Conservation (phyloP, 495 filamentous ascomycete species). For the Hypoxylon crocopeplum region DNA sequence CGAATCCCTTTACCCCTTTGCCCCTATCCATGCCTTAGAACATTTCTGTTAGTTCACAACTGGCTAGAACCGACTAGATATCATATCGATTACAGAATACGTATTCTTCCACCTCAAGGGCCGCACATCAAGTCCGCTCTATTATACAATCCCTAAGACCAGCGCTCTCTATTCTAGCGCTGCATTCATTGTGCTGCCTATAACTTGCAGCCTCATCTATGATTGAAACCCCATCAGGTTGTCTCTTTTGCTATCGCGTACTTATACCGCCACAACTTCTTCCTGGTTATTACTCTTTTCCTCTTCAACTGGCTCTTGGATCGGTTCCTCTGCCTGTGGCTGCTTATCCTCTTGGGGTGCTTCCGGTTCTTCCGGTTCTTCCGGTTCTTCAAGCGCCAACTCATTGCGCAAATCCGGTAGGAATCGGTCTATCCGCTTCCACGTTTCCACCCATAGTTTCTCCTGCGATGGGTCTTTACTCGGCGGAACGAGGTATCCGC, state of each 20-base stretch:
- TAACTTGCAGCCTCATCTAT: constrained; percentile 2
- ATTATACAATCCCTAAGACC: constrained; percentile 36
- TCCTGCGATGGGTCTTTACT: constrained; percentile 64
- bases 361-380: constrained; percentile 36
- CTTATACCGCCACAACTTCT: constrained; percentile 4
- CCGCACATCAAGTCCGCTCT: constrained; percentile 21
- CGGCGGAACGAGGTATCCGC: constrained; percentile 81
- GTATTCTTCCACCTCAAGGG: constrained; percentile 3
- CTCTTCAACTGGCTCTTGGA: constrained; percentile 2
- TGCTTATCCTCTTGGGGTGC: constrained; percentile 13
- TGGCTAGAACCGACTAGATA: no score
- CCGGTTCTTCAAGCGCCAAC: constrained; percentile 54
- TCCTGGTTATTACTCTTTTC: constrained; percentile 15
- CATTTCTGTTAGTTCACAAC: no score
- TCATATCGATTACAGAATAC: not conserved
- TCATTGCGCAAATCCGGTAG: constrained; percentile 73
- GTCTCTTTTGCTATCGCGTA: not conserved
- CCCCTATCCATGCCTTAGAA: no score
- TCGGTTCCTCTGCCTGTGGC: constrained; percentile 11
- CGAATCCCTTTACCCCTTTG: no score
- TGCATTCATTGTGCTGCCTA: not conserved
- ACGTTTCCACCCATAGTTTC: constrained; percentile 79
- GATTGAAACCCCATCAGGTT: not conserved
- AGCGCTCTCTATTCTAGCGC: not conserved
- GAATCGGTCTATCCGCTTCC: constrained; percentile 89